Evolutionary conservation across 2,329 filamentous ascomycete species (phyloP).

Genomic region (Alternaria ventricosa): DNA sequence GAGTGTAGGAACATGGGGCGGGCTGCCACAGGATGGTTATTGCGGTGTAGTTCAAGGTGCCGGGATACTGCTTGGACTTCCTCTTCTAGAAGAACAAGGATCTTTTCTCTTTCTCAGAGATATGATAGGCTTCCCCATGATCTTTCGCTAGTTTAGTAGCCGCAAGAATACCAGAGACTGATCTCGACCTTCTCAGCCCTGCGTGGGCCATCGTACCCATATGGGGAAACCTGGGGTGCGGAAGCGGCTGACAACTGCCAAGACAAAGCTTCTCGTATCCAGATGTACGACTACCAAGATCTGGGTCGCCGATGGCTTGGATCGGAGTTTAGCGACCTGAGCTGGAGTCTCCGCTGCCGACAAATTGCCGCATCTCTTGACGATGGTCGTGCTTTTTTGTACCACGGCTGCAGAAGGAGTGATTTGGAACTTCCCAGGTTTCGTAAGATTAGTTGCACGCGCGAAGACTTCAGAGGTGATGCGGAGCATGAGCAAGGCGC

Average conservation of each 20-base stretch:
- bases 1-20: neutral
- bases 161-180: constrained; percentile 1
- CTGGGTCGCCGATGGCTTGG: neutral
- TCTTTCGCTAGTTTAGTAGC: constrained; percentile 3
- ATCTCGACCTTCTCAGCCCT: constrained; percentile 14
- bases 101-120: neutral
- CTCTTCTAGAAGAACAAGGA: constrained; percentile 1
- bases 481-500: neutral
- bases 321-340: neutral
- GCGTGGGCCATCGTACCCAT: neutral
- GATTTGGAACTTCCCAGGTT: neutral
- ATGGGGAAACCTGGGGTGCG: constrained; percentile 1
- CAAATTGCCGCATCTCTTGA: neutral
- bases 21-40: neutral
- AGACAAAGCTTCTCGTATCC: constrained; percentile 2
- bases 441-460: neutral
- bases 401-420: neutral
- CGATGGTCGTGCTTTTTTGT: neutral
- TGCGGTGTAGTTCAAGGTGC: neutral
- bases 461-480: neutral
- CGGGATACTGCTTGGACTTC: neutral
- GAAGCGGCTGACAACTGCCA: constrained; percentile 17
- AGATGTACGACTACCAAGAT: neutral
- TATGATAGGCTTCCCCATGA: constrained; percentile 6
- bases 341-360: neutral